These are phyloP conservation scores for Scheffersomyces insectosa DNA, from an alignment of 1,139 yeast genomes.

Conservation along the genomic window DNA sequence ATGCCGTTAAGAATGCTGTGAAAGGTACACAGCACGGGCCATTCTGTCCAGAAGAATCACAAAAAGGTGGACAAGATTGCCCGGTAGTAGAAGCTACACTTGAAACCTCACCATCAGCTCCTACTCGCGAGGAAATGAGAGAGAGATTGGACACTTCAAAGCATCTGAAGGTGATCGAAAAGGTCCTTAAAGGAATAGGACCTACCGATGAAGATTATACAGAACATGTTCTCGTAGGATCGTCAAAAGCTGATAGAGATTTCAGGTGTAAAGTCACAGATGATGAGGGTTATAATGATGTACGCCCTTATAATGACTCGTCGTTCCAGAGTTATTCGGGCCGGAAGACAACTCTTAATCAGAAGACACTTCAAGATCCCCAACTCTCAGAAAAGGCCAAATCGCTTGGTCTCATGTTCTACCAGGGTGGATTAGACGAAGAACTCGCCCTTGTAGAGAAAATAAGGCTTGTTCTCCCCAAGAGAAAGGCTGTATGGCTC, in stretches of 20 bases:
- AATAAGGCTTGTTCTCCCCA: constrained; percentile 35
- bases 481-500: constrained; percentile 35
- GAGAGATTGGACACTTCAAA: neutral
- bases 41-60: too few species aligned
- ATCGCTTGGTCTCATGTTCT: constrained; percentile 28
- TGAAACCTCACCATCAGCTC: too few species aligned
- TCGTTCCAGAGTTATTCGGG: constrained; percentile 1
- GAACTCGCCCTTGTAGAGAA: constrained; percentile 22
- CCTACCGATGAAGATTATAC: constrained; percentile 1
- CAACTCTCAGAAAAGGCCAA: constrained; percentile 17
- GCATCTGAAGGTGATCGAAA: neutral
- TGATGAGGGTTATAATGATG: constrained; percentile 15
- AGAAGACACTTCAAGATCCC: neutral
- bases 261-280: constrained; percentile 10
- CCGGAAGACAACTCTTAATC: neutral
- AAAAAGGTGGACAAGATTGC: too few species aligned
- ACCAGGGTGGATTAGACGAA: constrained; percentile 30
- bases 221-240: constrained; percentile 3
- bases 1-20: constrained; percentile 1
- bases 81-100: too few species aligned
- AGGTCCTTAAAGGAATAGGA: too few species aligned
- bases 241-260: constrained; percentile 8
- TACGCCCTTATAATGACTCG: constrained; percentile 2
- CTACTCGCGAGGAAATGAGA: neutral
- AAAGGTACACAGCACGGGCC: neutral